Conservation (phyloP, 179 eudicot species). For the Beta lomatogona region DNA sequence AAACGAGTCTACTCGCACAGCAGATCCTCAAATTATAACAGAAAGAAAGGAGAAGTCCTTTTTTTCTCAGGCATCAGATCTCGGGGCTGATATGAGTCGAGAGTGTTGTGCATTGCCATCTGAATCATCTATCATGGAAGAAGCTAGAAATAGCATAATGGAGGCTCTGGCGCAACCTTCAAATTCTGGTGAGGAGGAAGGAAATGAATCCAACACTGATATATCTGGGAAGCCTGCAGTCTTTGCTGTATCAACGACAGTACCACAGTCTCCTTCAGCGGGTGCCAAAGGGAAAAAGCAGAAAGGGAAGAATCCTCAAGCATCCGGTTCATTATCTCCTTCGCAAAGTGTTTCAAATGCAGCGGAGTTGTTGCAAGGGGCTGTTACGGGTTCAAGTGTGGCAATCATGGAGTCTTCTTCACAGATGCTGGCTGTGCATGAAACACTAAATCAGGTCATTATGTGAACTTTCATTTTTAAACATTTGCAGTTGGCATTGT, state of each 20-base stretch:
- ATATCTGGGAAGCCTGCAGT: slow-evolving; percentile 42
- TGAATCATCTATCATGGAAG: slow-evolving; percentile 54
- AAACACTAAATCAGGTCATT: slow-evolving; percentile 68
- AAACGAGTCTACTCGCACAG: slow-evolving; percentile 44
- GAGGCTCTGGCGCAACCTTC: slow-evolving; percentile 57
- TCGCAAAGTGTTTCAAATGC: slow-evolving; percentile 62
- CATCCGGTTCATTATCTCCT: slow-evolving; percentile 56
- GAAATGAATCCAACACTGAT: slow-evolving; percentile 47
- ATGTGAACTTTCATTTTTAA: slow-evolving; percentile 3
- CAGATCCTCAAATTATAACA: slow-evolving; percentile 44
- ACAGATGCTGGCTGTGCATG: slow-evolving; percentile 64
- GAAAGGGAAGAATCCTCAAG: slow-evolving; percentile 64
- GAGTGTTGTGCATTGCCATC: slow-evolving; percentile 59
- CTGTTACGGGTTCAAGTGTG: slow-evolving; percentile 45
- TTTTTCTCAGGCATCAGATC: slow-evolving; percentile 89
- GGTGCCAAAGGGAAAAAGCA: slow-evolving; percentile 63
- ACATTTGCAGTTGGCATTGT: not conserved
- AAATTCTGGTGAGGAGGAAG: slow-evolving; percentile 50
- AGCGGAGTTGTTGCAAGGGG: slow-evolving; percentile 57
- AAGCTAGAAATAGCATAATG: slow-evolving; percentile 46
- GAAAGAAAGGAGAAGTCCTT: slow-evolving; percentile 72
- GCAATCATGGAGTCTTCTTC: slow-evolving; percentile 47
- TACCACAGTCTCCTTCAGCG: slow-evolving; percentile 43
- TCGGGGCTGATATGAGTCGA: slow-evolving; percentile 70
- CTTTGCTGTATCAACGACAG: slow-evolving; percentile 36